Evolutionary conservation across 2,329 filamentous ascomycete genomes (phyloP).

Genomic region (Neonectria faginata): DNA sequence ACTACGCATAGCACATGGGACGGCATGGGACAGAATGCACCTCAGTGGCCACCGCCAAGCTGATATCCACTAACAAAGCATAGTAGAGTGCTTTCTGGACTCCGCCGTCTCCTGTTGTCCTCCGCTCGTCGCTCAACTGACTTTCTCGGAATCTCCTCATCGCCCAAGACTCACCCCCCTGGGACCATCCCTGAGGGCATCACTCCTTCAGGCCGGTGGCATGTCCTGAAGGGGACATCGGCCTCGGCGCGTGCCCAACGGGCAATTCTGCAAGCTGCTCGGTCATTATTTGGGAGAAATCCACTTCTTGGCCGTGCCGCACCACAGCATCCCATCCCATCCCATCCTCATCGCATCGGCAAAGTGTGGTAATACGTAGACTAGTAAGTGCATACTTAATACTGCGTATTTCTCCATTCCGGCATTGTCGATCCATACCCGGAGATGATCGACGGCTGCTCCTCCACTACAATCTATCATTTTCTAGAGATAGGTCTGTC

Average conservation of each 20-base stretch:
- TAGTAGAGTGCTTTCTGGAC: constrained; percentile 5
- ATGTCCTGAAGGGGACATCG: constrained; percentile 24
- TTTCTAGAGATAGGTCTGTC: background rate
- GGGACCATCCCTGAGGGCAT: constrained; percentile 21
- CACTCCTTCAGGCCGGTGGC: constrained; percentile 26
- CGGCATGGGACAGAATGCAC: constrained; percentile 20
- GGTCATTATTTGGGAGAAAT: constrained; percentile 8
- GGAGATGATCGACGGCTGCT: constrained; percentile 24
- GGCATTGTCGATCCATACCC: constrained; percentile 16
- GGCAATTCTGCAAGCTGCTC: constrained; percentile 5
- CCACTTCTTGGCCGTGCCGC: constrained; percentile 12
- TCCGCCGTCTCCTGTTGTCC: constrained; percentile 25
- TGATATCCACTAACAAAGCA: constrained; percentile 5
- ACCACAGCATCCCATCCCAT: background rate
- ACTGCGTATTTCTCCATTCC: constrained; percentile 3
- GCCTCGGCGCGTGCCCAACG: constrained; percentile 19
- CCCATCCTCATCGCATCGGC: background rate
- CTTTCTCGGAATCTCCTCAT: background rate
- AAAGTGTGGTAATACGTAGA: background rate
- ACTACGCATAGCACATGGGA: constrained; percentile 4
- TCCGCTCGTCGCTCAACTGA: constrained; percentile 8
- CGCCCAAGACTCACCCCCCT: constrained; percentile 6
- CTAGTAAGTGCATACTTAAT: no score
- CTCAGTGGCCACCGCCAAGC: constrained; percentile 24
- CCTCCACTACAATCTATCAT: constrained; percentile 10